Conservation (phyloP, 495 filamentous ascomycete species). For the Lasiosphaeris hirsuta region DNA sequence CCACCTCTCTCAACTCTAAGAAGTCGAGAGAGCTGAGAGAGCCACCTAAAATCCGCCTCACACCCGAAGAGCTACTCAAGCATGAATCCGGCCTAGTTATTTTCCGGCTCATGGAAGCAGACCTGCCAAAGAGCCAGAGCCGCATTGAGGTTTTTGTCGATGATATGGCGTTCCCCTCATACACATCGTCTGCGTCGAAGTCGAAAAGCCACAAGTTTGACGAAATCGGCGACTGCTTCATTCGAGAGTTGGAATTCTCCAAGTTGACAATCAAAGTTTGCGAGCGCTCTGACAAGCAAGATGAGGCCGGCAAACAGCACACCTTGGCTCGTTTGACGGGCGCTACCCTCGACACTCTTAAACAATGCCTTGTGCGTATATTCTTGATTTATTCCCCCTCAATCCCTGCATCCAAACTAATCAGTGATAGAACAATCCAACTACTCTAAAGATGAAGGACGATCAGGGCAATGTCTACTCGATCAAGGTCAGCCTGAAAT, state of each 20-base stretch:
- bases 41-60: constrained; percentile 72
- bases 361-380: constrained; percentile 71
- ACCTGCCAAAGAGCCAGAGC: constrained; percentile 70
- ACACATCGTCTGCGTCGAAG: constrained; percentile 70
- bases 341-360: constrained; percentile 79
- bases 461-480: constrained; percentile 72
- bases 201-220: constrained; percentile 65
- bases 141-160: constrained; percentile 90
- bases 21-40: constrained; percentile 56
- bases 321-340: constrained; percentile 80
- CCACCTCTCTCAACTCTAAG: constrained; percentile 40
- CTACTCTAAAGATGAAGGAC: constrained; percentile 70
- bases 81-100: constrained; percentile 91
- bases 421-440: constrained; percentile 72
- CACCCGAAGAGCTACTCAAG: constrained; percentile 71
- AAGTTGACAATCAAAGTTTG: constrained; percentile 83
- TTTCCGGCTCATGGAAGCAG: constrained; percentile 87
- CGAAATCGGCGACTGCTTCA: constrained; percentile 92
- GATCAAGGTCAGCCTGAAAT: constrained; percentile 87
- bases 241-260: constrained; percentile 94
- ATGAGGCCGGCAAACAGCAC: constrained; percentile 63
- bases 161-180: constrained; percentile 89
- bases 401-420: constrained; percentile 13
- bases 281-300: constrained; percentile 69
- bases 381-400: background rate